These are phyloP conservation scores for Lodderomyces parapsilosis DNA, from an alignment of 1,139 yeast species.

Conservation along the genomic window DNA sequence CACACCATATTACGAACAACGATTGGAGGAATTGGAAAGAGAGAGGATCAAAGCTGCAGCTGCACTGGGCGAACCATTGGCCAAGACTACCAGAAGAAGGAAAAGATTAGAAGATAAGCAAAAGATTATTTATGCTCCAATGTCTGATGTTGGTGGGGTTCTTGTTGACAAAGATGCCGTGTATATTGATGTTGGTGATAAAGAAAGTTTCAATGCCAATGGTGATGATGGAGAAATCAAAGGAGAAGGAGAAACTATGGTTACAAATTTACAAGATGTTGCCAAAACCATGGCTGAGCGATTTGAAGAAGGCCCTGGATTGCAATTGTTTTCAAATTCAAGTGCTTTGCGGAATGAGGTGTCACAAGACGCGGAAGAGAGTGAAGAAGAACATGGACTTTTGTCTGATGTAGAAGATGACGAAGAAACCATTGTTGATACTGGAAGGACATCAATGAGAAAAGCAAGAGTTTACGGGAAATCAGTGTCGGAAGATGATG, in stretches of 20 bases:
- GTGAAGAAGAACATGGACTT: conserved; percentile 21
- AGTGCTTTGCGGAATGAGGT: conserved; percentile 45
- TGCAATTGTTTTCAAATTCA: conserved; percentile 67
- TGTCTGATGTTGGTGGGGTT: conserved; percentile 99
- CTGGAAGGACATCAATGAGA: conserved; percentile 64
- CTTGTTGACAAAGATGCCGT: conserved; percentile 97
- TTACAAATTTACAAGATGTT: conserved; percentile 75
- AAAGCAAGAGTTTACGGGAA: conserved; percentile 59
- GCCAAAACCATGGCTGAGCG: conserved; percentile 63
- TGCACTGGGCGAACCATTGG: conserved; percentile 54
- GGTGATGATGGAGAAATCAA: conserved; percentile 44
- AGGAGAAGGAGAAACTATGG: conserved; percentile 82
- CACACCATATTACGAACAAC: conserved; percentile 88
- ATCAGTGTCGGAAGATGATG: conserved; percentile 49
- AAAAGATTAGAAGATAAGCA: conserved; percentile 92
- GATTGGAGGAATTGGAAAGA: conserved; percentile 74
- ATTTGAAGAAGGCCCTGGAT: conserved; percentile 63
- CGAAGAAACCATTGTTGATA: conserved; percentile 23
- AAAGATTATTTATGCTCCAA: conserved; percentile 94
- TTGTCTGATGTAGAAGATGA: conserved; percentile 3
- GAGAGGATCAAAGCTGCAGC: conserved; percentile 65
- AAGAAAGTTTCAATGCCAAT: conserved; percentile 55
- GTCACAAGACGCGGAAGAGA: conserved; percentile 32
- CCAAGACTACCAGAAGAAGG: conserved; percentile 68
- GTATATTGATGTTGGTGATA: conserved; percentile 79